These are phyloP conservation scores for Pichia deserticola DNA, from an alignment of 805 yeast species.

Conservation along the genomic window DNA sequence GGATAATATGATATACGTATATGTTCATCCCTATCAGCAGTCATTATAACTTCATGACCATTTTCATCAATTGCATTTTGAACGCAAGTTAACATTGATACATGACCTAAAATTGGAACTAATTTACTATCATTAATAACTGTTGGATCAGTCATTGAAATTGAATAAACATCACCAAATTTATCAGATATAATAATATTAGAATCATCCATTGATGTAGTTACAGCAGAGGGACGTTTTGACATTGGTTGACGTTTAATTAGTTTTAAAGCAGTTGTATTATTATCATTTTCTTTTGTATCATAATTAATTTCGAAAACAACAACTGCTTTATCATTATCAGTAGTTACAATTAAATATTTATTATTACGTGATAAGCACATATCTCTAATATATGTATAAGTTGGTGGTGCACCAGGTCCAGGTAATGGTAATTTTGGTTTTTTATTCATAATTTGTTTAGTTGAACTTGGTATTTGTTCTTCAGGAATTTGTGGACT, in stretches of 20 bases:
- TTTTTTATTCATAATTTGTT: constrained; percentile 27
- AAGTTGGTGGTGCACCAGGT: constrained; percentile 60
- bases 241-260: constrained; percentile 73
- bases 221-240: constrained; percentile 85
- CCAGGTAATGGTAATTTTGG: constrained; percentile 59
- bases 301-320: constrained; percentile 40
- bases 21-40: constrained; percentile 95
- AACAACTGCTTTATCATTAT: constrained; percentile 74
- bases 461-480: constrained; percentile 17
- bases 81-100: constrained; percentile 88
- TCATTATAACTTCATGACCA: constrained; percentile 50
- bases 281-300: constrained; percentile 16
- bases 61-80: constrained; percentile 33
- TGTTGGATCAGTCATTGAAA: constrained; percentile 35
- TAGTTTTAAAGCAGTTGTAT: constrained; percentile 37
- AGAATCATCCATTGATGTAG: constrained; percentile 44
- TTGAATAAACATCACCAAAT: constrained; percentile 86
- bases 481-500: constrained; percentile 8
- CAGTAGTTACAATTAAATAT: constrained; percentile 62
- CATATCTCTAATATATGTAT: constrained; percentile 62
- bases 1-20: constrained; percentile 80
- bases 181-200: constrained; percentile 77
- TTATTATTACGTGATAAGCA: constrained; percentile 45
- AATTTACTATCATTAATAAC: constrained; percentile 35
- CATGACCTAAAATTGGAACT: constrained; percentile 86